Conservation (phyloP, 257 asterid species). For the Solanum bulbocastanum region DNA sequence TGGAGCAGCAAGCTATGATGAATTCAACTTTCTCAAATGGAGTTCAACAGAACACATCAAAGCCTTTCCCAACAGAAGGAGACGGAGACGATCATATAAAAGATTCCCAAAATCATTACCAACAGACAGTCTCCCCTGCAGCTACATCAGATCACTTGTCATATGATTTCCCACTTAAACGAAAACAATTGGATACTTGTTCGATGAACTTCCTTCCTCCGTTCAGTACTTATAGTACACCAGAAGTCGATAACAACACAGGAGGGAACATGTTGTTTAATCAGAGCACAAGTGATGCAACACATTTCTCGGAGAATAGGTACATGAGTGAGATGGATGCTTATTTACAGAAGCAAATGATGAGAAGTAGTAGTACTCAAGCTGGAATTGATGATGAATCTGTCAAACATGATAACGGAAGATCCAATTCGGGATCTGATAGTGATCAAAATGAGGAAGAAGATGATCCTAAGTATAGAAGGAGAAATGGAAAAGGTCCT, state of each 20-base stretch:
- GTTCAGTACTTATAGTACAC: not conserved
- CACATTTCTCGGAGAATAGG: slow-evolving; percentile 15
- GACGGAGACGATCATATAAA: slow-evolving; percentile 9
- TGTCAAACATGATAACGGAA: slow-evolving; percentile 32
- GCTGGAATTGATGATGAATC: slow-evolving; percentile 43
- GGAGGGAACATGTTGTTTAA: not conserved
- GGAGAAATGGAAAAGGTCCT: slow-evolving; percentile 58
- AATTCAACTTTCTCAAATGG: slow-evolving; percentile 6
- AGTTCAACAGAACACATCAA: not conserved
- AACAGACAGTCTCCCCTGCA: not conserved
- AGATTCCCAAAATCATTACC: not conserved
- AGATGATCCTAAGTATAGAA: slow-evolving; percentile 44
- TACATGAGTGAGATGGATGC: slow-evolving; percentile 19
- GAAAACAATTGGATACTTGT: not conserved
- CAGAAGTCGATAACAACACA: not conserved
- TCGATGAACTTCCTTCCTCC: slow-evolving; percentile 4
- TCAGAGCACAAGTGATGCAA: slow-evolving; percentile 9
- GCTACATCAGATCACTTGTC: not conserved
- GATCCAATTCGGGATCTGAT: slow-evolving; percentile 44
- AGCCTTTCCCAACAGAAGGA: not conserved
- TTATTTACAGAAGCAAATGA: slow-evolving; percentile 15
- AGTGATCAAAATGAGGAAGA: slow-evolving; percentile 70
- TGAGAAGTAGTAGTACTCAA: slow-evolving; percentile 16
- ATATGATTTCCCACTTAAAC: slow-evolving; percentile 2
- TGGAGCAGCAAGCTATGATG: slow-evolving; percentile 40